Conservation (phyloP, 1,284 basidiomycete genomes). For the Ustilago loliicola region DNA sequence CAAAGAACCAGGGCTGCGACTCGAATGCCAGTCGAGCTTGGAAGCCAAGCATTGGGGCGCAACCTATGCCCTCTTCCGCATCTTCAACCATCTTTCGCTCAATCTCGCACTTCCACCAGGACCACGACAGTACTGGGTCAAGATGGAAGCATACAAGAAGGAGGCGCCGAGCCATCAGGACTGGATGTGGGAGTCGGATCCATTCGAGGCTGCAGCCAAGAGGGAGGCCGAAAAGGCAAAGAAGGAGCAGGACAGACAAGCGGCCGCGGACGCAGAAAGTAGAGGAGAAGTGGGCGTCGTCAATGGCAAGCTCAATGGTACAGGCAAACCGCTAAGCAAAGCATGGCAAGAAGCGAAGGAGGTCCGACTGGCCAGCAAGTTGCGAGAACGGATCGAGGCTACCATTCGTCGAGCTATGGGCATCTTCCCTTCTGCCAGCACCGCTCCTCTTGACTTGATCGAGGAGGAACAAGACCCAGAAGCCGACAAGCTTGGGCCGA, state of each 20-base stretch:
- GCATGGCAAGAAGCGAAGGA: constrained; percentile 81
- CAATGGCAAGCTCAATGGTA: constrained; percentile 45
- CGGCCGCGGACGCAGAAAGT: constrained; percentile 38
- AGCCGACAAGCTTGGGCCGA: constrained; percentile 1
- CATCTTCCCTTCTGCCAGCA: constrained; percentile 50
- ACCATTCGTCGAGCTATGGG: constrained; percentile 81
- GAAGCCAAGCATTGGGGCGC: constrained; percentile 70
- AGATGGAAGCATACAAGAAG: constrained; percentile 65
- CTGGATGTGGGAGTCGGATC: constrained; percentile 68
- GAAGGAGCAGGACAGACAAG: constrained; percentile 48
- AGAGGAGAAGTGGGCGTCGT: constrained; percentile 35
- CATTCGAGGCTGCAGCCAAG: constrained; percentile 66
- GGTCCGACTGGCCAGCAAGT: constrained; percentile 82
- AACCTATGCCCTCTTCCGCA: constrained; percentile 69
- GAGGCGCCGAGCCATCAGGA: constrained; percentile 55
- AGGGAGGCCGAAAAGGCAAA: constrained; percentile 61
- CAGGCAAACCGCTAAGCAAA: constrained; percentile 68
- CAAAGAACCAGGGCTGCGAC: constrained; percentile 60
- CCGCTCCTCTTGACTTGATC: constrained; percentile 41
- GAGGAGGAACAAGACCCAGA: constrained; percentile 36
- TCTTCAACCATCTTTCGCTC: constrained; percentile 65
- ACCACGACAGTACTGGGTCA: constrained; percentile 68
- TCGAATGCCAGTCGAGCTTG: constrained; percentile 54
- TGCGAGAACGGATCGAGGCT: constrained; percentile 85
- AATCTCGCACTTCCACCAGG: constrained; percentile 66